Evolutionary conservation across 2,329 filamentous ascomycete genomes (phyloP), one percentile per base, ranked within the genome.

Genomic region (Ascochyta viciae-villosae): DNA sequence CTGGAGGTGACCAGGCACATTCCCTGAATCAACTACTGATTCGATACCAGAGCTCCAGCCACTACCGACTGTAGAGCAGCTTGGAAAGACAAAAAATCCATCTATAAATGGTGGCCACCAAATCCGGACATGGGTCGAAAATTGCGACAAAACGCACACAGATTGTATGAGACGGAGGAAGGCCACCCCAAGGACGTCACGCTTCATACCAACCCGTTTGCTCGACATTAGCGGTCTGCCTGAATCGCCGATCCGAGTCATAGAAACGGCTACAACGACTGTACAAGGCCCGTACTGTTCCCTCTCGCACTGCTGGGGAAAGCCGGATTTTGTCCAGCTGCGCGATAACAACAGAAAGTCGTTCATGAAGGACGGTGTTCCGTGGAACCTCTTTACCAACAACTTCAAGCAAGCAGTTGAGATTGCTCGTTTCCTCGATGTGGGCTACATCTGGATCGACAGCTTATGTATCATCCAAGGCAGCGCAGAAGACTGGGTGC

Each of bases 381-480:
- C 48, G 4, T 61, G 58, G 57, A 45, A 54, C 13, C 19, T 48
- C 0, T 50, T 72, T 1, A 50, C 65, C 2, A 50, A 45, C 10
- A 72, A 72, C 23, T 72, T 72, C 39, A 49, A 65, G 33, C 42
- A 72, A 9, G 67, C 69, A 0, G 67, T 72, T 19, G 53, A 60
- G 34, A 53, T 70, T 10, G 62, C 62, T 13, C 46, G 66, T 6
- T 62, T 62, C 13, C 23, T 71, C 3, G 60, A 60, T 1, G 33
- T 71, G 2, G 35, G 52, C 2, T 68, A 71, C 42, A 69, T 71
- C 10, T 71, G 68, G 68, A 71, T 71, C 23, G 68, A 70, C 41
- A 60, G 56, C 24, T 34, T 67, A 16, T 68, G 65, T 33, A 64
- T 62, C 16, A 59, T 64, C 38, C 64, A 68, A 37, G 60, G 61